Conservation (phyloP, 805 yeast genomes). For the Candida tibetensis region DNA sequence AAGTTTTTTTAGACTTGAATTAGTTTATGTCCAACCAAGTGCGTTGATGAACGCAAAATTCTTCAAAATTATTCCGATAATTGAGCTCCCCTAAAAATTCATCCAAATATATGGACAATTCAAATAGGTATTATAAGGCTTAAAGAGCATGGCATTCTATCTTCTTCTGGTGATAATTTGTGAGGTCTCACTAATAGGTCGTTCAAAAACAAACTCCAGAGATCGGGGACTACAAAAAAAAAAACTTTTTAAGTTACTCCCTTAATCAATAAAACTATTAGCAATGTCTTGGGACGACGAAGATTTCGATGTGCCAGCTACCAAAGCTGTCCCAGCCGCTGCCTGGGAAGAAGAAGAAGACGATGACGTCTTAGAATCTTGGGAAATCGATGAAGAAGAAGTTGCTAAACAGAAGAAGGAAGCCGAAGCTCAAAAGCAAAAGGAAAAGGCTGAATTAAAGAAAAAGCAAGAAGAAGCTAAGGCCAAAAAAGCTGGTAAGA, state of each 20-base stretch:
- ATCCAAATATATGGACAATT: too few relatives aligned
- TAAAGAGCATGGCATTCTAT: too few relatives aligned
- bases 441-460: constrained; percentile 44
- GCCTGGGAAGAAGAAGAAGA: constrained; percentile 73
- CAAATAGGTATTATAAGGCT: too few relatives aligned
- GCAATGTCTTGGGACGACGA: constrained; percentile 82
- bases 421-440: constrained; percentile 39
- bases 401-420: constrained; percentile 48
- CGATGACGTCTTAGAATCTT: constrained; percentile 74
- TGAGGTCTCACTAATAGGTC: background rate
- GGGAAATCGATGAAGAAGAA: constrained; percentile 85
- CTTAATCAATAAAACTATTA: too few relatives aligned
- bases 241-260: constrained; percentile 6
- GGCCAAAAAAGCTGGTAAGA: constrained; percentile 45
- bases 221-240: background rate
- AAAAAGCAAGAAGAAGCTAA: constrained; percentile 44
- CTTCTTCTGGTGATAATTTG: background rate
- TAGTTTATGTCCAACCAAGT: too few relatives aligned
- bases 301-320: constrained; percentile 71
- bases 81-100: too few relatives aligned
- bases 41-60: too few relatives aligned
- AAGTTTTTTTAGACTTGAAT: background rate
- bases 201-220: background rate
- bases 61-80: too few relatives aligned
- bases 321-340: constrained; percentile 36